Evolutionary conservation across 495 filamentous ascomycete species (phyloP), one percentile per base, ranked within the genome.

Genomic region (Opeltia flavorubescens): DNA sequence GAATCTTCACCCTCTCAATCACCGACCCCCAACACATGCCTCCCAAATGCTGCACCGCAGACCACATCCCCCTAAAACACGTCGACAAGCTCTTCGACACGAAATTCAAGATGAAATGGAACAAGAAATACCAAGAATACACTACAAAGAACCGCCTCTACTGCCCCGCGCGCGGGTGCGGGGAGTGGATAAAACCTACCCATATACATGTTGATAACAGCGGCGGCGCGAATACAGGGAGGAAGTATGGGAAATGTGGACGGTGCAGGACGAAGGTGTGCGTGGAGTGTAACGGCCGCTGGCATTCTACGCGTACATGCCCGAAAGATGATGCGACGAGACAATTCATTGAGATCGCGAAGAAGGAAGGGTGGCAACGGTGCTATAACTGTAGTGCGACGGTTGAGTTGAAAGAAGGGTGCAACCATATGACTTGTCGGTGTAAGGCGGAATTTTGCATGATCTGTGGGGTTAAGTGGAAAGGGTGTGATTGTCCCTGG

Each of bases 361-460:
- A 80, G 50, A 65, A 81, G 43, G 74, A 82, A 50, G 82, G 83
- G 20, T 86, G 83, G 76, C 80, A 86, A 56, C 71, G 77, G 25
- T 93, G 86, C 55, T 80, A 76, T 60, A 79, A 70, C 51, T 91
- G 86, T 64, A 76, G 70, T 46, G 70, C 76, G 15, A 74, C 81
- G 61, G 81, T 89, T n/a, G 83, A 91, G 59, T 62, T 86, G 41
- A 80, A 81, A 54, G 78, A 85, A 56, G 84, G 85, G 41, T 86
- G 83, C 59, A 86, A 86, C 61, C 86, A 88, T 56, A 88, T 89
- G 78, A 86, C 78, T 38, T 91, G 81, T 61, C 83, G 77, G 44
- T 89, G 85, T 58, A 78, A 74, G 42, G 84, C 83, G 20, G 76
- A 88, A 53, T 89, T 88, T 60, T 93, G 85, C 63, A 84, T 86